These are phyloP conservation scores for Gynandropsis gynandra DNA, from an alignment of 345 rosid species.

Conservation along the genomic window DNA sequence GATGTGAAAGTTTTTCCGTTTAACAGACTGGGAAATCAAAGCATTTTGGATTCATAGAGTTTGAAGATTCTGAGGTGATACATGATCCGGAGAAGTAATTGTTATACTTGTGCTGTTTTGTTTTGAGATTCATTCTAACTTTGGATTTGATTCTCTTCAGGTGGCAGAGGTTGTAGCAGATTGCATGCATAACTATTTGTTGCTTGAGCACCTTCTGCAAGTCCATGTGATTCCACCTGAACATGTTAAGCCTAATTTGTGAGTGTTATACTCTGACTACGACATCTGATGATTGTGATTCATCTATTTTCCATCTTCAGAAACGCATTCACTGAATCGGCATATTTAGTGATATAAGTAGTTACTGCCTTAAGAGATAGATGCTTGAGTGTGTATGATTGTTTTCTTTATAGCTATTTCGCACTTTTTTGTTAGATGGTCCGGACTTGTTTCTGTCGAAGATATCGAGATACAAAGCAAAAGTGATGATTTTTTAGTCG, in stretches of 20 bases:
- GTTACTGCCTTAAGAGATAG: too few relatives aligned
- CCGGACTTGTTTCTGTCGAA: too few relatives aligned
- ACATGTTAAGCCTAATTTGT: slow-evolving; percentile 78
- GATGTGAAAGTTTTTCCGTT: not conserved
- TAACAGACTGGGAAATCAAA: slow-evolving; percentile 88
- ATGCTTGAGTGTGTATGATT: too few relatives aligned
- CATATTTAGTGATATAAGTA: too few relatives aligned
- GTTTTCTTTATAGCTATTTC: too few relatives aligned
- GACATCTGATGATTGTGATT: too few relatives aligned
- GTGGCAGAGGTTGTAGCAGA: slow-evolving; percentile 93
- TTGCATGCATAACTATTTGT: slow-evolving; percentile 72
- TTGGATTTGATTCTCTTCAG: slow-evolving; percentile 32
- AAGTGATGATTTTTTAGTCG: too few relatives aligned
- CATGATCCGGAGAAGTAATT: not conserved
- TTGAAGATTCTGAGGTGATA: slow-evolving; percentile 71
- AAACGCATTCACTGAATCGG: too few relatives aligned
- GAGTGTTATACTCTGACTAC: slow-evolving; percentile 16
- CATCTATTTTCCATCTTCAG: too few relatives aligned
- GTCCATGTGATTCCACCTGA: slow-evolving; percentile 61
- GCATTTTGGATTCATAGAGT: slow-evolving; percentile 88
- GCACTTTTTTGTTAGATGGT: too few relatives aligned
- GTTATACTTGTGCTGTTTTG: not conserved
- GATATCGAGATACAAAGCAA: too few relatives aligned
- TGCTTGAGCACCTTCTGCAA: slow-evolving; percentile 82
- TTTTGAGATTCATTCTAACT: slow-evolving; percentile 7